Conservation (phyloP, 169 alveolate genomes). For the Plasmodium gonderi region DNA sequence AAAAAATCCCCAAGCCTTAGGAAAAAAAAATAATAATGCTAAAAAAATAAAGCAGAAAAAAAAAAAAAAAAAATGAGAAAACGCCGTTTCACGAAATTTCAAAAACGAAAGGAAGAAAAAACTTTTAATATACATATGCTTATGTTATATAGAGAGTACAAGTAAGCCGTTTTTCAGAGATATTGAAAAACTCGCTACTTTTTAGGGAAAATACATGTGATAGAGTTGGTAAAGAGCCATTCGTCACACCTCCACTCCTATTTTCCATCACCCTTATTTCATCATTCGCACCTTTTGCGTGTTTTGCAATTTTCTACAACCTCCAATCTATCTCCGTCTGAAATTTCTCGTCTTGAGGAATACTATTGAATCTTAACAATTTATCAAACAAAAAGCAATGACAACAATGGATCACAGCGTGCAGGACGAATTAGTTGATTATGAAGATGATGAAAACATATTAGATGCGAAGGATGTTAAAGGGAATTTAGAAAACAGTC, state of each 20-base stretch:
- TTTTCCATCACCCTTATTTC: background rate
- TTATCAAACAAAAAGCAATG: slow-evolving; percentile 39
- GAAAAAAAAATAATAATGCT: background rate
- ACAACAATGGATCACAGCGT: slow-evolving; percentile 77
- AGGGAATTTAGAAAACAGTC: slow-evolving; percentile 35
- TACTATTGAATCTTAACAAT: no score
- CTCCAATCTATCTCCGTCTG: background rate
- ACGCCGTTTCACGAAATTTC: background rate
- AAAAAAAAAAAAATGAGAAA: background rate
- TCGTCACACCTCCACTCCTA: background rate
- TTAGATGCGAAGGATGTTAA: slow-evolving; percentile 76
- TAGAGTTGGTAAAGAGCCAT: background rate
- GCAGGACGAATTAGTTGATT: slow-evolving; percentile 86
- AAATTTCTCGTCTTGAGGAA: background rate
- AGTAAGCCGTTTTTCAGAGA: background rate
- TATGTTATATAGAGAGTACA: background rate
- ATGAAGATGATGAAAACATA: slow-evolving; percentile 85
- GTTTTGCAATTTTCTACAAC: background rate
- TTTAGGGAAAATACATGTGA: background rate
- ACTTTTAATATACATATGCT: background rate
- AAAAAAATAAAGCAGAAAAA: background rate
- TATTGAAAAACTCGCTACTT: background rate
- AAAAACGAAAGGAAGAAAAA: background rate
- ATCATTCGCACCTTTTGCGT: background rate
- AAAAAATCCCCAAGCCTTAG: no score